Base-by-base conservation (phyloP, 2,329 filamentous ascomycete species). In the Penicillium sp. region DNA sequence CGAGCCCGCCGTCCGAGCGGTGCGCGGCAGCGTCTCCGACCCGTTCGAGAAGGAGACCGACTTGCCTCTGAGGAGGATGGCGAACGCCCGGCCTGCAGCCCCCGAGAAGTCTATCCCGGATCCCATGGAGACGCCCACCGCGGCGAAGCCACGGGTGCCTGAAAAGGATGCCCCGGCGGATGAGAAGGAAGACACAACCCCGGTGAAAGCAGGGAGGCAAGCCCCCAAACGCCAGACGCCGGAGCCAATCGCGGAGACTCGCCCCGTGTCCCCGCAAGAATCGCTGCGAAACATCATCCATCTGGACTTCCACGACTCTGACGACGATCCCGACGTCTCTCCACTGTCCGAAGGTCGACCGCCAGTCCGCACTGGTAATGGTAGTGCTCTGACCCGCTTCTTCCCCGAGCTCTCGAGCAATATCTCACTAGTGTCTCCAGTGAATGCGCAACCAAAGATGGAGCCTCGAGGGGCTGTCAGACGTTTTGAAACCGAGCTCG, bases 331-430 rank as follows among this genome's bases (percentile, higher is more conserved):
- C n/a, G 42, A 53, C 6, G 53, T 63, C 28, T 63, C 60, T 8
- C 54, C 60, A 10, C 33, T 59, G 13, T 57, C 52, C 1, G 47
- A 54, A 2, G 34, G 40, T 19, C 41, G 40, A 9, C 50, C 47
- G 7, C 36, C 43, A 7, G 15, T 36, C 14, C 50, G 45, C 26
- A 47, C 50, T 18, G 51, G 50, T 17, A 48, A 49, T 31, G 45
- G 44, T 4, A 48, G 54, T 47, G 38, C 41, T 37, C 25, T 27
- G 25, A 27, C 5, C 11, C 59, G 56, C 13, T 62, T 61, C 33
- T 62, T 60, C 39, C 59, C 61, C 8, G 59, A 63, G 36, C 36
- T 63, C 1, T 53, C 50, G 8, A 56, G 54, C 1, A 53, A 57
- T 16, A 56, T 60, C 33, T 45, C 53, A 2, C 28, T 58, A 13